phyloP scores from a whole-genome alignment of 2,329 filamentous ascomycete genomes.

The Pseudocercospora fuligena region DNA sequence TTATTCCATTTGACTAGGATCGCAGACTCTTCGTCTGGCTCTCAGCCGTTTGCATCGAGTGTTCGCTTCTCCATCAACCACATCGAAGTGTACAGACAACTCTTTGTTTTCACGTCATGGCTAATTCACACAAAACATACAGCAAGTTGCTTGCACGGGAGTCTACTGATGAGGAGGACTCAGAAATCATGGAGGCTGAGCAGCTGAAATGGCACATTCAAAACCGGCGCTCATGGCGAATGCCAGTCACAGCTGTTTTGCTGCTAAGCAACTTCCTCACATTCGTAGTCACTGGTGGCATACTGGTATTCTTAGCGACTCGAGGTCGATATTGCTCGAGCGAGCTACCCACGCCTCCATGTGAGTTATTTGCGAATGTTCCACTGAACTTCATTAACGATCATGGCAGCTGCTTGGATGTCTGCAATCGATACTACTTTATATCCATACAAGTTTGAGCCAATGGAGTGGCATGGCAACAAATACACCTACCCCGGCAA shows the following conservation, averaged over 20 bases:
- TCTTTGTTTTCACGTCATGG: not conserved
- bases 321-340: not conserved
- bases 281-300: not conserved
- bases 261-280: not conserved
- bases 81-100: not conserved
- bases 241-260: not conserved
- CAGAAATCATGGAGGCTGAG: not conserved
- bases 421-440: not conserved
- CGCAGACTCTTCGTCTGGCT: too few relatives aligned
- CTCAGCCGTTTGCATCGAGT: too few relatives aligned
- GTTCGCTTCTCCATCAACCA: too few relatives aligned
- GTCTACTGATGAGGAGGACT: not conserved
- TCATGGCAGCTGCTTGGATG: not conserved
- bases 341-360: not conserved
- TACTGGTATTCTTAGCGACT: not conserved
- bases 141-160: not conserved
- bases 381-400: too few relatives aligned
- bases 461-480: constrained; percentile 1
- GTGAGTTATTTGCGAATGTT: too few relatives aligned
- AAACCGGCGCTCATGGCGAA: not conserved
- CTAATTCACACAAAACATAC: not conserved
- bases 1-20: too few relatives aligned
- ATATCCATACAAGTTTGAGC: not conserved
- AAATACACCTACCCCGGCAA: not conserved
- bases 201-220: not conserved